Base-by-base conservation (phyloP, 2,329 filamentous ascomycete genomes). In the Capronia coronata region DNA sequence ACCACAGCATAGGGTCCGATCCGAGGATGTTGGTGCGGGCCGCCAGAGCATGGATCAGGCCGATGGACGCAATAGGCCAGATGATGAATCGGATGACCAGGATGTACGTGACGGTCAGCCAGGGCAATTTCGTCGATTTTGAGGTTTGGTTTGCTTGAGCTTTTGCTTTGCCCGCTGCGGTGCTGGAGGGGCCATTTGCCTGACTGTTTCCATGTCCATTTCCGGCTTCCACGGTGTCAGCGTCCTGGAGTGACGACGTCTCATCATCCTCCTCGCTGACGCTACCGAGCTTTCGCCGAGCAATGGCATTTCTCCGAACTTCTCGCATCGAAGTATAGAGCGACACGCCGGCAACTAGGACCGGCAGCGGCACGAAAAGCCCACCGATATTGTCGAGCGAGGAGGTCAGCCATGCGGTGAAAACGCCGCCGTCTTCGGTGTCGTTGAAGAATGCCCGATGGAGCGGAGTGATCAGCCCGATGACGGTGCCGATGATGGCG, bases 301-400 rank as follows among this genome's bases (percentile, higher is more conserved):
- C 34, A 19, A 18, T 37, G 14, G 14, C 34, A 18, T 37, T 18
- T 19, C 34, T 37, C 18, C 34, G 68, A 68, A 49, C 70, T 8
- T 56, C 50, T 46, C 70, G 63, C 55, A 79, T 67, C 13, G 76
- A 74, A 18, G 73, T 73, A 48, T 75, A 79, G 1, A 86, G 71
- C 55, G 81, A 82, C n/a, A 83, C 77, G 1, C 83, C 82, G 0
- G 83, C 80, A 0, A 85, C 74, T 13, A 86, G 74, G 13, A 85
- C 78, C 23, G 83, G 83, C 21, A 83, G 66, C 0, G 78, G 74
- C 0, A 82, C 79, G 61, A 86, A 86, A 0, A 86, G 69, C 0
- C 74, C 70, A 2, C 82, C 82, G 18, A 84, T 71, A 48, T 80
- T 83, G 56, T 78, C 73, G 16, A 85, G 65, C 0, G 77, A 75